Percentiles rank a stretch among this genome's conserved stretches.
phyloP scores from a whole-genome alignment of 2,329 filamentous ascomycete genomes.

The Zymoseptoria ardabiliae region DNA sequence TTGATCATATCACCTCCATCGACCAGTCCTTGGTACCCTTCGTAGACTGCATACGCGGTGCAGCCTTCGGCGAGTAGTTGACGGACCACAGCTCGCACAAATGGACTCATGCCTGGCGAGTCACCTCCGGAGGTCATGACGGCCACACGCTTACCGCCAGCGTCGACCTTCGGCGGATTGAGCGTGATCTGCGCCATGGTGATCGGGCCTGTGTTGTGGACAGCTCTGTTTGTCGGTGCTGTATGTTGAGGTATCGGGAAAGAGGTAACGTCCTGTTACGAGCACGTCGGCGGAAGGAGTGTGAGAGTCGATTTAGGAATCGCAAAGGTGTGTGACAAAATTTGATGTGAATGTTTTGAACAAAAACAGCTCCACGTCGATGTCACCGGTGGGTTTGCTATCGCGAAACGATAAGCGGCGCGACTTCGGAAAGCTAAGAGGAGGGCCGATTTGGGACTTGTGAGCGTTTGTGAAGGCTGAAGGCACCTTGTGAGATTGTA shows the following conservation, averaged over 20 bases:
- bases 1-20: constrained; percentile 81
- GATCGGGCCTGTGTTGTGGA: background rate
- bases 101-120: constrained; percentile 90
- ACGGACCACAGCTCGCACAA: constrained; percentile 81
- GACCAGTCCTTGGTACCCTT: constrained; percentile 94
- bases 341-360: background rate
- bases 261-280: background rate
- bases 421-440: background rate
- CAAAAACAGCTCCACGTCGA: background rate
- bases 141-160: constrained; percentile 59
- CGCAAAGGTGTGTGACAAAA: background rate
- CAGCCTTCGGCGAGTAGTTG: constrained; percentile 73
- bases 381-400: background rate
- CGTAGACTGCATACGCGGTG: constrained; percentile 54
- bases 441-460: background rate
- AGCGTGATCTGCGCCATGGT: constrained; percentile 27
- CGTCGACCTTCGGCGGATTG: constrained; percentile 24
- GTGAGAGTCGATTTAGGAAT: background rate
- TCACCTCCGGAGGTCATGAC: constrained; percentile 94
- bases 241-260: background rate
- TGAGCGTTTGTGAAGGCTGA: background rate
- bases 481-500: background rate
- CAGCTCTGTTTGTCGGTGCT: background rate
- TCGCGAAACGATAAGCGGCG: background rate
- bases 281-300: background rate